Base-by-base conservation (phyloP, 495 filamentous ascomycete genomes). In the Lasiosphaeria ovina region DNA sequence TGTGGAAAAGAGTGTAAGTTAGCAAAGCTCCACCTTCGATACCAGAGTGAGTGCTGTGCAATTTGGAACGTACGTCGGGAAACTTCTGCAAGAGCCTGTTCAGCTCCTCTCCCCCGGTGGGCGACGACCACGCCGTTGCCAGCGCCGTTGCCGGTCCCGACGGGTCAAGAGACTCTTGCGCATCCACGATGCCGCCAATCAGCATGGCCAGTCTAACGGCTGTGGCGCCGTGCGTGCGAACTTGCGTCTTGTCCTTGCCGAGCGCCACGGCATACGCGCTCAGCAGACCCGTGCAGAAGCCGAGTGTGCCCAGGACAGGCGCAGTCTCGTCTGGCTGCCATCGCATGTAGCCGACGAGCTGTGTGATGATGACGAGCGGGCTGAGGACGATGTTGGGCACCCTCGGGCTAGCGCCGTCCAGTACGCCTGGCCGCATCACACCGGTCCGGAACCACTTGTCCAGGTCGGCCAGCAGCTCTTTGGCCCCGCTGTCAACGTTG, bases 221-320 rank as follows among this genome's bases (percentile, higher is more conserved):
- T 1, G 17, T 33, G 14, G 54, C 12, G 35, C 54, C 54, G 33
- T 56, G 34, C 38, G 35, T 44, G 6, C 33, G 35, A 42, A 56
- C 17, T 16, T 35, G 8, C 3, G 34, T 17, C 6, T 57, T 33
- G 45, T 64, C 63, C 33, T 54, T 35, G 3, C 69, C 64, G 54
- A 54, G 63, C 32, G 70, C 69, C 2, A 76, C 55, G 11, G 69
- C 71, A 38, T 63, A 38, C 33, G 77, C 75, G 24, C 69, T 64
- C 6, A 79, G 64, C 55, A 77, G 67, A 7, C 76, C 77, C 12
- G 68, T 58, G 60, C 77, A 79, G 54, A 78, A 76, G 0, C 72
- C 72, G 40, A 58, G 31, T 0, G 55, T 14, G 36, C 24, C 45
- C 10, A 35, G 24, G 24, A 16, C 5, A 35, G 34, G 36, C 5